Evolutionary conservation across 306 rosid genomes (phyloP), one percentile per base, ranked within the genome.

Genomic region (Hippophae tibetana): DNA sequence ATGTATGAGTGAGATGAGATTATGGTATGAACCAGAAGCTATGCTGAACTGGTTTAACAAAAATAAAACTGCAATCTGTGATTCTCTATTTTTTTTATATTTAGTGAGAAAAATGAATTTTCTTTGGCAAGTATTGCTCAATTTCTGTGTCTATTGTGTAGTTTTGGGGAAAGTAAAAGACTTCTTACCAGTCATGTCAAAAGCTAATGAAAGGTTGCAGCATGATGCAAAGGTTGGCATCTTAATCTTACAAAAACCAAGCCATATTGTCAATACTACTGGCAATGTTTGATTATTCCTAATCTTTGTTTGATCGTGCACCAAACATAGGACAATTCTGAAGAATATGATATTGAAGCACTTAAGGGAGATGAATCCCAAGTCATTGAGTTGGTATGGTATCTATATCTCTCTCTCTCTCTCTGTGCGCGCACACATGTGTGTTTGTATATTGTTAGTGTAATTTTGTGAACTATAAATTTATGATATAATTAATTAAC

Each of bases 371-470:
- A 87, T 69, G 95, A 85, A 75, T 76, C 95, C 5, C 62, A 79
- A 70, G 89, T 92, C 58, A 80, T 87, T 73, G 81, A 85, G 74
- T 72, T 85, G 95, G 93, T 81, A 74, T 85, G 95, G 93, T 79
- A 14, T 64, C 56, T 14, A 43, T 40, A 43, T 56, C 54, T 38
- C 51, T 8, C 10, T 38, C 53, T 13, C 26, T 18, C 23, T 18
- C 18, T 18, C 18, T 18, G 18, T 0, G 23, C 1, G 1, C 1
- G 23, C 23, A 7, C 60, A 52, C 61, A 38, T 54, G 3, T 64
- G 31, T 50, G 9, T 18, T 56, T n/a, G 25, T 26, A 18, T 58
- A 8, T 9, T 46, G 41, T 13, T 57, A 18, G 12, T 74, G 55
- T 42, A 65, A 12, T 41, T 54, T 13, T 13, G 23, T 14, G 44